Conservation (phyloP, 2,329 filamentous ascomycete genomes). For the Verticillium zaregamsianum region DNA sequence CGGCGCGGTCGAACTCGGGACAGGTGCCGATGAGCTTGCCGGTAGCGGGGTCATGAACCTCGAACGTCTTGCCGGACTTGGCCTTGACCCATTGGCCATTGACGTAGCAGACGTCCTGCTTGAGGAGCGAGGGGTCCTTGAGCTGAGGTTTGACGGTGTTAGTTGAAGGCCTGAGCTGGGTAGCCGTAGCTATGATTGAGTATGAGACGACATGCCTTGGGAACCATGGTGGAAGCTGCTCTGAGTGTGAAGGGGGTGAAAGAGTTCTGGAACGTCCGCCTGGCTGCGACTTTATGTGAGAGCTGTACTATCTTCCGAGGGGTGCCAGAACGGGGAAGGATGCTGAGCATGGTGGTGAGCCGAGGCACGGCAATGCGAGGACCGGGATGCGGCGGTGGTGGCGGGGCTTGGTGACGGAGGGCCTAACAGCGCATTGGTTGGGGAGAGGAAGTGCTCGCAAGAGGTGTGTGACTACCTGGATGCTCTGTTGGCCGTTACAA, state of each 20-base stretch:
- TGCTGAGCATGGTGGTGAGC: neutral
- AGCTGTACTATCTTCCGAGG: constrained; percentile 1
- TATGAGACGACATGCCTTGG: constrained; percentile 28
- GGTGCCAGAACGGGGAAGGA: constrained; percentile 1
- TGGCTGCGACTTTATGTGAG: constrained; percentile 18
- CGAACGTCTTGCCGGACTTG: constrained; percentile 85
- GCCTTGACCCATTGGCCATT: constrained; percentile 91
- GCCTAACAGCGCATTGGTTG: neutral
- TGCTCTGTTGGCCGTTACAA: neutral
- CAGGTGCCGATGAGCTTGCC: constrained; percentile 76
- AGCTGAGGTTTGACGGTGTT: constrained; percentile 43
- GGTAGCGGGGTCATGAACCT: constrained; percentile 80
- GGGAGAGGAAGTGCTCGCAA: neutral
- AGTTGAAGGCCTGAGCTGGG: neutral
- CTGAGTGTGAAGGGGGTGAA: constrained; percentile 18
- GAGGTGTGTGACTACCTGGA: neutral
- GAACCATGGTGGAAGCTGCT: constrained; percentile 43
- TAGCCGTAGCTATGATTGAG: neutral
- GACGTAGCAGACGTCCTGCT: constrained; percentile 76
- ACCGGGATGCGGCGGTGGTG: neutral
- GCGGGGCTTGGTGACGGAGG: neutral
- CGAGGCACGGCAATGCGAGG: neutral
- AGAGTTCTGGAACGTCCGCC: neutral
- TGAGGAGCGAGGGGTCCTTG: constrained; percentile 77
- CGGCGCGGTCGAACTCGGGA: constrained; percentile 76